These are phyloP conservation scores for Neopestalotiopsis sp. DNA, from an alignment of 2,329 filamentous ascomycete species.

Conservation along the genomic window DNA sequence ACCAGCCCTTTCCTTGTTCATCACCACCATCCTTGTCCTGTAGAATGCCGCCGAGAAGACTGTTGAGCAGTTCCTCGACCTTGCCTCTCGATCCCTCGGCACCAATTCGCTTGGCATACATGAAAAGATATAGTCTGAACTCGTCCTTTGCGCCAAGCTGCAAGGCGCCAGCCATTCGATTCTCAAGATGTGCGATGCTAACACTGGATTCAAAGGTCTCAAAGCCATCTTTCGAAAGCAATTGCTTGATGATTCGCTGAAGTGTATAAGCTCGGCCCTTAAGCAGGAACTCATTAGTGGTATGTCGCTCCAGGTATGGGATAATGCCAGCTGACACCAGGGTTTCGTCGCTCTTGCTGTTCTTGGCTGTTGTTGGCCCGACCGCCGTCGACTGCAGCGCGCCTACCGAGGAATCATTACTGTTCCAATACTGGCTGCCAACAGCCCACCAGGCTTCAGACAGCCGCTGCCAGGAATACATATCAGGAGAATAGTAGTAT, in stretches of 20 bases:
- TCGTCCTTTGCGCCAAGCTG: constrained; percentile 87
- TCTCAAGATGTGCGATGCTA: constrained; percentile 93
- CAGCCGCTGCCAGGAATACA: constrained; percentile 94
- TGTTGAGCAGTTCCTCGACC: constrained; percentile 89
- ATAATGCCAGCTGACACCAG: constrained; percentile 89
- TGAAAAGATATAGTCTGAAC: constrained; percentile 92
- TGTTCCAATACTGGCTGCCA: constrained; percentile 98
- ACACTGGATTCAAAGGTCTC: constrained; percentile 91
- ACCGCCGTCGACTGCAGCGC: constrained; percentile 76
- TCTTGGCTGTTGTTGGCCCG: constrained; percentile 57
- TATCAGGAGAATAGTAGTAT: constrained; percentile 82
- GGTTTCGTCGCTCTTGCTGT: constrained; percentile 52
- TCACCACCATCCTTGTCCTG: constrained; percentile 59
- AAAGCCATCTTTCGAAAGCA: constrained; percentile 88
- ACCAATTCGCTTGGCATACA: constrained; percentile 96
- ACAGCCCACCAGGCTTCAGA: constrained; percentile 98
- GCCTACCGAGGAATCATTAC: constrained; percentile 86
- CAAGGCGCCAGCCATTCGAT: constrained; percentile 86
- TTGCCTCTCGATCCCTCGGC: constrained; percentile 87
- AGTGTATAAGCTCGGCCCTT: constrained; percentile 91
- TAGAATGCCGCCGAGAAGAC: constrained; percentile 74
- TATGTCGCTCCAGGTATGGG: constrained; percentile 90
- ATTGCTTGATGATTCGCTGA: constrained; percentile 86
- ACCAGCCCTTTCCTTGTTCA: constrained; percentile 63
- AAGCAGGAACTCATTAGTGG: constrained; percentile 88